Evolutionary conservation across 2,329 filamentous ascomycete genomes (phyloP), one percentile per base, ranked within the genome.

Genomic region (Trichoderma pleuroti): DNA sequence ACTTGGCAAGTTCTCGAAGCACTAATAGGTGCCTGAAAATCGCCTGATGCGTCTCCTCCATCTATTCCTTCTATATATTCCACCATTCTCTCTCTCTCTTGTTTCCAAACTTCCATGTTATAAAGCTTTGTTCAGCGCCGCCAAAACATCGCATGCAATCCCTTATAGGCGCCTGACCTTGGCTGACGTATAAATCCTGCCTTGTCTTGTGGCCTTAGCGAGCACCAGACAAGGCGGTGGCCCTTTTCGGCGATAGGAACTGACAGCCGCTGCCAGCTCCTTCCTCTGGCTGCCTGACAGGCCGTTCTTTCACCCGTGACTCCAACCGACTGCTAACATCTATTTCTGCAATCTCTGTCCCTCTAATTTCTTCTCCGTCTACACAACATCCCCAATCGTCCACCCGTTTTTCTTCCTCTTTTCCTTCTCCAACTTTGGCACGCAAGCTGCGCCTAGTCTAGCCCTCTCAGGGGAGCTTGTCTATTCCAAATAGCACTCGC

Each of bases 191-290:
- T 70, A 52, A 70, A 66, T 75, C 75, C 72, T 78, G 75, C 77
- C 67, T 70, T 77, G 75, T 76, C 65, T 70, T 60, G 68, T 62
- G 72, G 71, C 68, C 71, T 72, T 60, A 70, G 70, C 67, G 39
- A 72, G 67, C 18, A 39, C 21, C 39, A 42, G 39, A n/a, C 65
- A 68, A 52, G 65, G 70, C 65, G 70, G 66, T 69, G 67, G 49
- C 66, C 60, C 54, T 73, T 76, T 73, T 74, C 67, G 75, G 73
- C 74, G 63, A 73, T 73, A 64, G 69, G 68, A 49, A 57, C 66
- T 66, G 68, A 72, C 72, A 72, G 73, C 75, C 74, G 77, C 76
- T 76, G 78, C 75, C 76, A 72, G 73, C 71, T 75, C 70, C 73
- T 75, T 72, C 74, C 72, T 57, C 60, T 16, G 10, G n/a, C 66